A percentile compares a stretch with the other conserved stretches of the same genome.
phyloP scores from a whole-genome alignment of 192 early-diverging fungal species.

The Coemansia pectinata region DNA sequence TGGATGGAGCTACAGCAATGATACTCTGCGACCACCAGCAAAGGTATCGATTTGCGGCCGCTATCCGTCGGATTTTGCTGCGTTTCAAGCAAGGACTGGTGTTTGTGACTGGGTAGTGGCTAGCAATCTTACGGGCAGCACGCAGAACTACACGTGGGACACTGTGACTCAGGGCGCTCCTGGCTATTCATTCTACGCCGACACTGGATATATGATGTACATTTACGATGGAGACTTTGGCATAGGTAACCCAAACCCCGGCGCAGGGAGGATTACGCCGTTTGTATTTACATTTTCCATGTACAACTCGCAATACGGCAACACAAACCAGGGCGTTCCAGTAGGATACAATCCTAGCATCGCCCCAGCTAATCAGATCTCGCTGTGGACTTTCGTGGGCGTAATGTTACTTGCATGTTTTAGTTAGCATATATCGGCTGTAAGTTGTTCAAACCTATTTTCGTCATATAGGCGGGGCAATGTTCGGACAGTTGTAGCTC shows the following conservation, averaged over 20 bases:
- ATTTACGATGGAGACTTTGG: conserved; percentile 51
- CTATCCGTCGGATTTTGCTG: conserved; percentile 17
- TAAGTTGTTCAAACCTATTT: too few species aligned
- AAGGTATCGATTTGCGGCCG: conserved; percentile 46
- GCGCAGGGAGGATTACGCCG: conserved; percentile 33
- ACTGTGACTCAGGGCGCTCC: conserved; percentile 36
- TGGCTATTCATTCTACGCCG: conserved; percentile 31
- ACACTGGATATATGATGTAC: conserved; percentile 37
- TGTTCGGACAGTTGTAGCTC: not conserved
- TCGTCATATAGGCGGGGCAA: not conserved
- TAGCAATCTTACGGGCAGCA: conserved; percentile 31
- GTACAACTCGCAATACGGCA: conserved; percentile 48
- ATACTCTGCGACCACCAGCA: conserved; percentile 27
- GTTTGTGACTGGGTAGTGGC: conserved; percentile 49
- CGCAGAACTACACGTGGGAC: conserved; percentile 43
- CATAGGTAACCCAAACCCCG: conserved; percentile 20
- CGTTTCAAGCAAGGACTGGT: conserved; percentile 1
- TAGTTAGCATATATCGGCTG: not conserved
- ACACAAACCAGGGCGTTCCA: conserved; percentile 49
- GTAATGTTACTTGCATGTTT: not conserved
- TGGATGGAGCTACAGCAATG: conserved; percentile 42
- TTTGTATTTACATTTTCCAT: conserved; percentile 38
- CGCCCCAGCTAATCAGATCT: conserved; percentile 1
- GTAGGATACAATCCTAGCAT: conserved; percentile 43
- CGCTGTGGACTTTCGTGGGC: not conserved